These are phyloP conservation scores for Beauveria scarabaeidicola DNA, from an alignment of 2,329 filamentous ascomycete species.

Conservation along the genomic window DNA sequence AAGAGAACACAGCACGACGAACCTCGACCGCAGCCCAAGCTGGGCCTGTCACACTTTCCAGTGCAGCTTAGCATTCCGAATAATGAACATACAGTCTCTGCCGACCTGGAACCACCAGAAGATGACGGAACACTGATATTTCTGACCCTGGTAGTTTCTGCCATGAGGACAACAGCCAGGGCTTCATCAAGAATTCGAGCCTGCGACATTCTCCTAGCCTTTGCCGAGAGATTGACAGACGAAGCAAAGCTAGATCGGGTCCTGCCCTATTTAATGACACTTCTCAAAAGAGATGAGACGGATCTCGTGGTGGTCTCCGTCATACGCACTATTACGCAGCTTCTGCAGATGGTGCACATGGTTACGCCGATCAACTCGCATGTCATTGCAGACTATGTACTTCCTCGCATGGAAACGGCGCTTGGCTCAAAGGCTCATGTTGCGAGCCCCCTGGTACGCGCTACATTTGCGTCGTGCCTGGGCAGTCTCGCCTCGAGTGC, in stretches of 20 bases:
- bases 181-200: conserved; percentile 80
- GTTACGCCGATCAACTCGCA: conserved; percentile 71
- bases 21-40: conserved; percentile 25
- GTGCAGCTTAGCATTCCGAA: conserved; percentile 81
- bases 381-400: conserved; percentile 59
- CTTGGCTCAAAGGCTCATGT: conserved; percentile 35
- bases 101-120: conserved; percentile 50
- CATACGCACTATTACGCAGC: conserved; percentile 77
- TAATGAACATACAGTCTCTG: conserved; percentile 62
- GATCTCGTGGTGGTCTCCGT: conserved; percentile 81
- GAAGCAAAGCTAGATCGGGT: conserved; percentile 93
- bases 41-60: conserved; percentile 61
- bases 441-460: conserved; percentile 65
- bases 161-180: conserved; percentile 79
- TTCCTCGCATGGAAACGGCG: conserved; percentile 52
- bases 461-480: conserved; percentile 87
- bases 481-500: conserved; percentile 83
- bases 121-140: conserved; percentile 94
- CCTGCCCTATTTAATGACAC: conserved; percentile 75
- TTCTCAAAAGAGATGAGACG: conserved; percentile 67
- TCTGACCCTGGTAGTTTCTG: conserved; percentile 78
- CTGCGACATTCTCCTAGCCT: conserved; percentile 85
- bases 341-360: conserved; percentile 79
- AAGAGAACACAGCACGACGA: conserved; percentile 29
- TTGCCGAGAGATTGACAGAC: conserved; percentile 83